These are phyloP conservation scores for Aspergillus clavatus DNA, from an alignment of 2,329 filamentous ascomycete species.

Conservation along the genomic window DNA sequence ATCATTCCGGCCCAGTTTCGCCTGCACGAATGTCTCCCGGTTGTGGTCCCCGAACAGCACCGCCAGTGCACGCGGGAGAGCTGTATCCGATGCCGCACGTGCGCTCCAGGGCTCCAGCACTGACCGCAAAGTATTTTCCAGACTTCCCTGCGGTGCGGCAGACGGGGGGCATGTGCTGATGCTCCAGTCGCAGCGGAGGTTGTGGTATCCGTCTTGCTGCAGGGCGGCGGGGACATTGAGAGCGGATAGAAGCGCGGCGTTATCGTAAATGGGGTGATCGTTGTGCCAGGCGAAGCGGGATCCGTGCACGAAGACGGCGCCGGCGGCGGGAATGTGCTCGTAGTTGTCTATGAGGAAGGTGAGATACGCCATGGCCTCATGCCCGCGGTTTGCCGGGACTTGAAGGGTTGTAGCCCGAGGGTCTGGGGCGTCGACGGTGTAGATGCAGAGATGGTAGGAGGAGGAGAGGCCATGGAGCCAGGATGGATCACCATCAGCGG, in stretches of 20 bases:
- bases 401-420: constrained; percentile 33
- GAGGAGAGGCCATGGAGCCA: constrained; percentile 40
- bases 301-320: constrained; percentile 43
- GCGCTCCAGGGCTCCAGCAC: constrained; percentile 42
- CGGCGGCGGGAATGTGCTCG: constrained; percentile 32
- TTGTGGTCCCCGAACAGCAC: constrained; percentile 36
- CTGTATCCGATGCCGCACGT: constrained; percentile 37
- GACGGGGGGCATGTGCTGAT: constrained; percentile 37
- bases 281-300: constrained; percentile 45
- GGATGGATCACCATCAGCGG: constrained; percentile 37
- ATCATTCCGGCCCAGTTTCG: constrained; percentile 38
- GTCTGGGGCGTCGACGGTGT: constrained; percentile 36
- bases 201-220: constrained; percentile 41
- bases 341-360: constrained; percentile 48
- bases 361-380: constrained; percentile 46
- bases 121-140: constrained; percentile 38
- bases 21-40: constrained; percentile 23
- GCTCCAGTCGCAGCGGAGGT: constrained; percentile 50
- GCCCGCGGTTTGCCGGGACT: constrained; percentile 44
- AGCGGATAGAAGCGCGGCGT: constrained; percentile 34
- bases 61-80: constrained; percentile 32
- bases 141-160: constrained; percentile 37
- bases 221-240: constrained; percentile 41
- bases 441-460: constrained; percentile 45
- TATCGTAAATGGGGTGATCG: constrained; percentile 43